These are phyloP conservation scores for Rhizopogon vinicolor DNA, from an alignment of 768 basidiomycete genomes.

Conservation along the genomic window DNA sequence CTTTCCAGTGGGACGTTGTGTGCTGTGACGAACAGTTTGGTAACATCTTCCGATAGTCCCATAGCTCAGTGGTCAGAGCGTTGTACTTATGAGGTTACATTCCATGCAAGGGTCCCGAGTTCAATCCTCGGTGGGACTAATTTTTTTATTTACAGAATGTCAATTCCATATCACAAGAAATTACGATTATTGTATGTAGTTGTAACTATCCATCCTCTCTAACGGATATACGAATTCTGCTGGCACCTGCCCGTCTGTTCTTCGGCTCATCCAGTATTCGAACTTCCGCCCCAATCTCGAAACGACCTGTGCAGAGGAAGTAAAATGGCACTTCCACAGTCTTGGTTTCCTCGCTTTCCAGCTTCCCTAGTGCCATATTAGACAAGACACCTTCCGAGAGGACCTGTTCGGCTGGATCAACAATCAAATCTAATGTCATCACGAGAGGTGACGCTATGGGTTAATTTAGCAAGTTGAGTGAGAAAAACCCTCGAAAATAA, in stretches of 20 bases:
- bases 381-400: slow-evolving; percentile 64
- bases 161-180: neutral
- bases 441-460: slow-evolving; percentile 44
- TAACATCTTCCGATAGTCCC: slow-evolving; percentile 28
- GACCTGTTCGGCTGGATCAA: slow-evolving; percentile 60
- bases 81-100: slow-evolving; percentile 57
- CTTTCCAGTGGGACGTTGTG: too few species aligned
- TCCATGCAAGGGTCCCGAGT: slow-evolving; percentile 59
- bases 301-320: slow-evolving; percentile 69
- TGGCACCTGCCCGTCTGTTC: slow-evolving; percentile 16
- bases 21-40: neutral
- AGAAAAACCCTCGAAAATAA: slow-evolving; percentile 7
- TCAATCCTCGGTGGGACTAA: slow-evolving; percentile 61
- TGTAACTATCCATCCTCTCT: slow-evolving; percentile 2
- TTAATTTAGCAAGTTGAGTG: neutral
- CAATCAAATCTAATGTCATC: slow-evolving; percentile 48
- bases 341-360: slow-evolving; percentile 49
- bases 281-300: slow-evolving; percentile 40
- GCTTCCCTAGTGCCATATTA: slow-evolving; percentile 59
- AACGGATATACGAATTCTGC: slow-evolving; percentile 13
- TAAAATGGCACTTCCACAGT: slow-evolving; percentile 56
- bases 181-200: slow-evolving; percentile 4
- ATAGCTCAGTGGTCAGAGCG: slow-evolving; percentile 62
- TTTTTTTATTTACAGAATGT: slow-evolving; percentile 19
- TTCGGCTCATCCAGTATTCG: slow-evolving; percentile 17